Base-by-base conservation (phyloP, 305 asterid genomes). In the Fraxinus latifolia region DNA sequence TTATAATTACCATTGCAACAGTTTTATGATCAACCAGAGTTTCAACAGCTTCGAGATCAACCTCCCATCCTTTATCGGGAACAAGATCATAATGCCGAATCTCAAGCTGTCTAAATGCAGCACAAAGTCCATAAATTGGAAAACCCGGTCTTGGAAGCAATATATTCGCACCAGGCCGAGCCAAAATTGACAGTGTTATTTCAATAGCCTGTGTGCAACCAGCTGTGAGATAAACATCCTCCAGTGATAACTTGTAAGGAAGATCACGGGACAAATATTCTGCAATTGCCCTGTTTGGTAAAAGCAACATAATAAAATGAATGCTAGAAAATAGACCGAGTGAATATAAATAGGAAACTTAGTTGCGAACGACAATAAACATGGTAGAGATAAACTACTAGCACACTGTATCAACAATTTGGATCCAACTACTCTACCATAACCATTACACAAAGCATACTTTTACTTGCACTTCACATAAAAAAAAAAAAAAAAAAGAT, bases 191-290 rank as follows among this genome's bases (percentile, higher is more conserved):
- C 19, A 92, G 75, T 14, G 92, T 82, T 74, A 86, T 80, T 80
- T 92, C 97, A 74, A 92, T 92, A 47, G 93, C 97, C 83, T 92
- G 97, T 32, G 97, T 91, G 44, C 97, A 92, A 7, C 97, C 97
- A 12, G 91, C 85, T 0, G 97, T 92, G 37, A 91, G 83, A 75
- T 90, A 92, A 80, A 92, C 93, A 78, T 91, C 94, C 4, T 92
- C 98, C 4, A 90, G 77, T 3, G 89, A 87, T 78, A 95, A 87
- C 82, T 87, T 83, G 85, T 91, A 89, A 5, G 92, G 93, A 23
- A 95, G 95, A 85, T 91, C 95, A 31, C 85, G 65, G 3, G 98
- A 95, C 74, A 95, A 86, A 84, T 90, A 91, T 39, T 87, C 95
- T 34, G 98, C 97, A 6, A 95, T 4, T 19, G 95, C 94, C 88